Conservation (phyloP, 2,329 filamentous ascomycete species). For the Dactylonectria estremocensis region DNA sequence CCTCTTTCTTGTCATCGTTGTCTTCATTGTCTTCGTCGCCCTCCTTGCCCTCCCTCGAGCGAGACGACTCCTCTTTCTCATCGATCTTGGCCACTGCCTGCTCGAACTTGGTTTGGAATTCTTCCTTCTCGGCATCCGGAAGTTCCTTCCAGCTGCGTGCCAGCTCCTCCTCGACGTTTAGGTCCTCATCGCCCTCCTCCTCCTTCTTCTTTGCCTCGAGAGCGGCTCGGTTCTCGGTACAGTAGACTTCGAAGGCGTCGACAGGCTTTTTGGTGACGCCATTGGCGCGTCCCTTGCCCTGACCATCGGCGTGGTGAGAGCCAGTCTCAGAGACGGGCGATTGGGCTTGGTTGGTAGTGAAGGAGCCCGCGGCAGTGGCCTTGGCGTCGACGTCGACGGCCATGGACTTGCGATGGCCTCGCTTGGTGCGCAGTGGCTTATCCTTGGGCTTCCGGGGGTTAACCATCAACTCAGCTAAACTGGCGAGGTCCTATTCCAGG, state of each 20-base stretch:
- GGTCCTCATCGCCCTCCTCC: conserved; percentile 45
- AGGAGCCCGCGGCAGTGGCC: conserved; percentile 57
- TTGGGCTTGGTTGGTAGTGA: conserved; percentile 64
- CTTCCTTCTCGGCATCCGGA: conserved; percentile 63
- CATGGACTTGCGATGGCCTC: conserved; percentile 76
- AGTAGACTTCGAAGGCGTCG: conserved; percentile 70
- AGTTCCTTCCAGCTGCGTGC: conserved; percentile 70
- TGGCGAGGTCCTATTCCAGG: conserved; percentile 53
- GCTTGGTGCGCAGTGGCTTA: conserved; percentile 82
- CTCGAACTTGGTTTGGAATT: conserved; percentile 59
- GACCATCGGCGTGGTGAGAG: conserved; percentile 50
- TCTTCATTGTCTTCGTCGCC: conserved; percentile 52
- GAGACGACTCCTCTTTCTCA: conserved; percentile 44
- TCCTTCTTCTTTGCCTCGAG: conserved; percentile 63
- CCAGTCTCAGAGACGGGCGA: conserved; percentile 67
- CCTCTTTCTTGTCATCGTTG: conserved; percentile 40
- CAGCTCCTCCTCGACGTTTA: conserved; percentile 69
- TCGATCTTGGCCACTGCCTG: conserved; percentile 43
- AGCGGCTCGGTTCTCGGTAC: conserved; percentile 62
- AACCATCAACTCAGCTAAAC: conserved; percentile 53
- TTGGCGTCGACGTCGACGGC: conserved; percentile 62
- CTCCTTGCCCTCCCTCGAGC: conserved; percentile 38
- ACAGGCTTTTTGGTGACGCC: conserved; percentile 61
- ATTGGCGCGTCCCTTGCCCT: conserved; percentile 56
- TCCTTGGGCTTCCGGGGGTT: conserved; percentile 76